Base-by-base conservation (phyloP, 139 green algal genomes). In the Volvox reticuliferus region DNA sequence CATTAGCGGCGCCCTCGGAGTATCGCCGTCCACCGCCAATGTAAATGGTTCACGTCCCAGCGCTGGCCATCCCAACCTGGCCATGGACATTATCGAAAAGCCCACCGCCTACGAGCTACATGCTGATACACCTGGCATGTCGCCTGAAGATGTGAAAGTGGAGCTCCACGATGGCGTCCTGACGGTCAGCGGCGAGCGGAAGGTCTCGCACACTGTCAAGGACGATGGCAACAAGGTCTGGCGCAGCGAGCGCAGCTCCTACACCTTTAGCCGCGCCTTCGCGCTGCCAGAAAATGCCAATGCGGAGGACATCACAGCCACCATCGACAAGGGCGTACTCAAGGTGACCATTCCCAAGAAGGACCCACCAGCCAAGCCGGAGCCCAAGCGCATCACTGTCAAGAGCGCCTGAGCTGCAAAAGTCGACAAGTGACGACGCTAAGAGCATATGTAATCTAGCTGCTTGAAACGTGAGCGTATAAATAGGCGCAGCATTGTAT, bases 321-420 rank as follows among this genome's bases (percentile, higher is more conserved):
- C 33, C 50, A 82, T 94, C 82, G 90, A 92, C 75, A 90, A 93
- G 33, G 92, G 92, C 44, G 87, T 94, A 68, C 87, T 94, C 22
- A 89, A 37, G 36, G 90, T 94, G 50, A 89, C 33, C 0, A 77
- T 94, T 73, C 92, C 92, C 55, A 94, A 94, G 90, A 65, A 63
- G 26, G 33, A 77, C 22, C 86, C 86, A 2, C 71, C 81, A 22
- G 61, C 86, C 37, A 92, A 92, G 86, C 89, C 92, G 14, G 75
- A 92, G 65, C 92, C 92, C 75, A 93, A 92, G 92, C 87, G 92
- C 67, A 94, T 94, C 44, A 16, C 77, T 19, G 89, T 94, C 68
- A 86, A 24, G 37, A 17, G 21, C 65, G 65, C 12, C 9, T 73
- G 65, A 73, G 65, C 44, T 5, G 5, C 44, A 55, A 55, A 55